Percentiles rank a stretch among this genome's conserved stretches.
Evolutionary conservation across 2,329 filamentous ascomycete genomes (phyloP).

Genomic region (Alternaria solani): DNA sequence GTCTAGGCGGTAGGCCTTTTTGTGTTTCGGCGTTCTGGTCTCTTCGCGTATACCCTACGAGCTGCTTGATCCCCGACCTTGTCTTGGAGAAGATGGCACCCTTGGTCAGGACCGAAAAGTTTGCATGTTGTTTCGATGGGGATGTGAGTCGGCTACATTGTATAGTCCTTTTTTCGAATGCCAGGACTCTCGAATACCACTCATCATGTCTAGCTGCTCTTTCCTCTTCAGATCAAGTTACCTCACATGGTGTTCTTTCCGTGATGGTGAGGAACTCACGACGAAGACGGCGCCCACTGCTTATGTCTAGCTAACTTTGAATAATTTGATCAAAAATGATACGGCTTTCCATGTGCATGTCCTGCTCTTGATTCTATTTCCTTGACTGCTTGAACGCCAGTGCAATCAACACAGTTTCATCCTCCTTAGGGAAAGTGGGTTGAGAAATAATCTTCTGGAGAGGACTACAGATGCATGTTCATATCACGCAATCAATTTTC

Average conservation of each 20-base stretch:
- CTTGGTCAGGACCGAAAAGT: constrained; percentile 8
- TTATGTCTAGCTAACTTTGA: no score
- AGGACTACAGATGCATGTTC: fast-evolving
- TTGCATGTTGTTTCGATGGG: not conserved
- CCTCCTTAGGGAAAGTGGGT: no score
- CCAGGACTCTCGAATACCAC: no score
- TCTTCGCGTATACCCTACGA: constrained; percentile 14
- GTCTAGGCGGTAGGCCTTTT: not conserved
- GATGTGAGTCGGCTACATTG: not conserved
- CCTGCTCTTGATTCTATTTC: fast-evolving
- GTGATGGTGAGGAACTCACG: no score
- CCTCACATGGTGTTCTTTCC: no score
- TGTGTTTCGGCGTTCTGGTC: not conserved
- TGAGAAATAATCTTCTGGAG: no score
- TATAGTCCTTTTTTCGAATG: not conserved
- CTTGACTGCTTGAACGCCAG: no score
- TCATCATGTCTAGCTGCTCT: not conserved
- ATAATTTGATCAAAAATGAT: no score
- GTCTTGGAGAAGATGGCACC: constrained; percentile 12
- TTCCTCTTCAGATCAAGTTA: no score
- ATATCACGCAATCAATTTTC: not conserved
- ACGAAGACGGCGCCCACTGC: no score
- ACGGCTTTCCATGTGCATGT: no score
- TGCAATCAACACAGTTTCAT: no score
- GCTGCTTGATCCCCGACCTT: constrained; percentile 11